Evolutionary conservation across 805 yeast species (phyloP).

Genomic region (Tetrapisispora arboricola): DNA sequence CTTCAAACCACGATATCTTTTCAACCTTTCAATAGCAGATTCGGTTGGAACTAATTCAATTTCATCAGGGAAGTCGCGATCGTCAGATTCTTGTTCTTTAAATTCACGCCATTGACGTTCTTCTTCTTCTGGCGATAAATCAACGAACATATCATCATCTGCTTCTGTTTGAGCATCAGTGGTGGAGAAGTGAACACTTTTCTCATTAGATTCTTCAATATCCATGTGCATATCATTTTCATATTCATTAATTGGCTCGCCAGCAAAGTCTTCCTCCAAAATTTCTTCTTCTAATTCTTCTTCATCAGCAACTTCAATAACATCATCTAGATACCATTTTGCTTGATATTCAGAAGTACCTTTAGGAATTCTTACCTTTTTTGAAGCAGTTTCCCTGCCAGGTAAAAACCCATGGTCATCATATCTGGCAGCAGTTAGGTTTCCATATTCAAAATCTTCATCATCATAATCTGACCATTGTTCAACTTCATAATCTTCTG

Average conservation of each 20-base stretch:
- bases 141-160: slow-evolving; percentile 53
- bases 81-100: slow-evolving; percentile 67
- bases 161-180: slow-evolving; percentile 35
- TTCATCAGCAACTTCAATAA: slow-evolving; percentile 25
- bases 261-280: slow-evolving; percentile 15
- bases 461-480: slow-evolving; percentile 28
- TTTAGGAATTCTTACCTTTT: slow-evolving; percentile 45
- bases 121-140: slow-evolving; percentile 74
- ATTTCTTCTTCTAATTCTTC: slow-evolving; percentile 24
- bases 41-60: slow-evolving; percentile 70
- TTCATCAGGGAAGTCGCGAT: slow-evolving; percentile 92
- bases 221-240: slow-evolving; percentile 22
- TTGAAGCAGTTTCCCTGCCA: slow-evolving; percentile 19
- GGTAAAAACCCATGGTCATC: slow-evolving; percentile 34
- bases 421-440: slow-evolving; percentile 29
- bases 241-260: slow-evolving; percentile 21
- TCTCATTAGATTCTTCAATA: slow-evolving; percentile 15
- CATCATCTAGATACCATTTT: slow-evolving; percentile 65
- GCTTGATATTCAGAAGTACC: slow-evolving; percentile 77
- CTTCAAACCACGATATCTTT: slow-evolving; percentile 79
- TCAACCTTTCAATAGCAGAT: slow-evolving; percentile 63
- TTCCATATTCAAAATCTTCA: slow-evolving; percentile 26
- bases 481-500: slow-evolving; percentile 43
- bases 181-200: background rate
- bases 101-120: slow-evolving; percentile 61